Base-by-base conservation (phyloP, 345 rosid species). In the Lepidium didymum region DNA sequence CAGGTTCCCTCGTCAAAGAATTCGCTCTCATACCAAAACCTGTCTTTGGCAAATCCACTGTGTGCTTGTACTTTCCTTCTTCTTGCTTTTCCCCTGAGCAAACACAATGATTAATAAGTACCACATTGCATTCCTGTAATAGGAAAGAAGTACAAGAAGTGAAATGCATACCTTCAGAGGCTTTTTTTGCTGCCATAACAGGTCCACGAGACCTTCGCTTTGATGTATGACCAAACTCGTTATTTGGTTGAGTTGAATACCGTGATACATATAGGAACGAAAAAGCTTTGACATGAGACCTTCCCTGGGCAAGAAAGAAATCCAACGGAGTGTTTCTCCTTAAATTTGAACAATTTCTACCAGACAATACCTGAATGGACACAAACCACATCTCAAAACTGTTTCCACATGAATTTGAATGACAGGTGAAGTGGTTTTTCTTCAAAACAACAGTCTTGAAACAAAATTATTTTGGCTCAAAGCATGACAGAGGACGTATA, bases 11-110 rank as follows among this genome's bases (percentile, higher is more conserved):
- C 11, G 74, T 80, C 79, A 79, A 72, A 42, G 98, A 82, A 76
- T 90, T 90, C 13, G 97, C 97, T 79, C 96, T 85, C 98, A 93
- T 86, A 41, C 92, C 80, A 76, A 93, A 93, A 50, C 75, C 78
- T 33, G 98, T 90, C 77, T 84, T 93, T 2, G 97, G 98, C 66
- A 93, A 87, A 81, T 88, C 86, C 79, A 93, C 81, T 0, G 97
- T 93, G 76, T 88, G 90, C 83, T 90, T 90, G 83, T 93, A 93
- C 75, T 54, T 90, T 57, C 98, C 96, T 21, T 88, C 96, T 54
- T 82, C 97, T 80, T 86, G 87, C 77, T 85, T 93, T 73, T 78
- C 83, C 44, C 94, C 98, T 93, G 56, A 70, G 69, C 56, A 65
- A 60, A 34, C 47, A 25, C 62, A 79, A 65, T 14, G 63, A 68